phyloP scores from a whole-genome alignment of 208 protist species.

The Ichthyophonus hoferi region DNA sequence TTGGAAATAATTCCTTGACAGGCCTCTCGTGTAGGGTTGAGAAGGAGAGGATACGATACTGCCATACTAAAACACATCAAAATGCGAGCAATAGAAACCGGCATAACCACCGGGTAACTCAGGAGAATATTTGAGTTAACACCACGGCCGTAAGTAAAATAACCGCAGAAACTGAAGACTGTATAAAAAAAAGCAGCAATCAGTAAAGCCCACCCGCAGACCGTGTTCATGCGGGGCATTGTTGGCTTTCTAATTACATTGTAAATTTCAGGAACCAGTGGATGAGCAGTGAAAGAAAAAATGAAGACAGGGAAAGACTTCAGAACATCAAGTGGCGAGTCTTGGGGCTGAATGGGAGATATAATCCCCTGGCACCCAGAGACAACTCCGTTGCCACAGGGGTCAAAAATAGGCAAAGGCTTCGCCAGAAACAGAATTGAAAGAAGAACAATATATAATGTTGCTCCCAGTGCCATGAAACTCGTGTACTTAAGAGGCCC shows the following conservation, averaged over 20 bases:
- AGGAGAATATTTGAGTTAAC: conserved; percentile 12
- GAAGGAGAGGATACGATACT: conserved; percentile 12
- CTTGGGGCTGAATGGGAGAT: background rate
- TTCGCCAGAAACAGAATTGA: background rate
- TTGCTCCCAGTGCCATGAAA: background rate
- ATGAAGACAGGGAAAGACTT: conserved; percentile 8
- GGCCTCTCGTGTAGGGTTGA: background rate
- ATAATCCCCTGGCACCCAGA: background rate
- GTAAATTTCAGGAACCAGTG: background rate
- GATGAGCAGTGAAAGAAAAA: conserved; percentile 13
- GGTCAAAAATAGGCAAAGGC: background rate
- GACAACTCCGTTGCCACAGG: background rate
- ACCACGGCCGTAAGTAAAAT: background rate
- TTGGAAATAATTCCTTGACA: background rate
- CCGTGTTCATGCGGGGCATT: background rate
- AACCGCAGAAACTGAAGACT: conserved; percentile 7
- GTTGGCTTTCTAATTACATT: conserved; percentile 9
- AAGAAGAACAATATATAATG: background rate
- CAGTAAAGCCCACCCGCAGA: background rate
- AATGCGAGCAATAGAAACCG: conserved; percentile 2
- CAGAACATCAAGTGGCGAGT: background rate
- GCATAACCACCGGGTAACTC: background rate
- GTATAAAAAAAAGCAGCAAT: background rate
- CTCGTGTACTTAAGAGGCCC: background rate
- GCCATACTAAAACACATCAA: background rate